Percentiles rank a stretch among this genome's conserved stretches.
phyloP scores from a whole-genome alignment of 2,329 filamentous ascomycete species.

The Neurospora crassa region DNA sequence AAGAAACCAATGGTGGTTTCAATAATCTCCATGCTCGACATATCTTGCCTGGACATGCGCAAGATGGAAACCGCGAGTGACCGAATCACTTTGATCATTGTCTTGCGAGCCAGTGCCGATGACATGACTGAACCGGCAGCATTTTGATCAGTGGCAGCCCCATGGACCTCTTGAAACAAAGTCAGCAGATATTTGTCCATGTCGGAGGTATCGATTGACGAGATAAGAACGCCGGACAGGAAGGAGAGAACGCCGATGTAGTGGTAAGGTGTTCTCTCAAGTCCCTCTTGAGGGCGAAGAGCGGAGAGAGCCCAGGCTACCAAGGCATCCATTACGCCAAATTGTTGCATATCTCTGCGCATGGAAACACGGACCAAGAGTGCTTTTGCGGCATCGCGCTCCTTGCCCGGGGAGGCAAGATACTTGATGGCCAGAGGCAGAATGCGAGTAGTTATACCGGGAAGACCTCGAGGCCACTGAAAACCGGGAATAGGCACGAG shows the following conservation, averaged over 20 bases:
- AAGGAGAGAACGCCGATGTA: constrained; percentile 74
- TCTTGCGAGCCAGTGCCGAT: constrained; percentile 73
- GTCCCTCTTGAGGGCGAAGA: constrained; percentile 36
- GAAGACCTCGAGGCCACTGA: constrained; percentile 48
- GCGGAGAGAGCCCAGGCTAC: constrained; percentile 60
- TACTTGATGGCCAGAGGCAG: constrained; percentile 63
- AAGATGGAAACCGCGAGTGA: constrained; percentile 61
- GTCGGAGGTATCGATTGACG: constrained; percentile 63
- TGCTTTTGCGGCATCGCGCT: constrained; percentile 77
- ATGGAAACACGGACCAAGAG: constrained; percentile 75
- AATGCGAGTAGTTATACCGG: constrained; percentile 60
- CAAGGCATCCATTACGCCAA: constrained; percentile 59
- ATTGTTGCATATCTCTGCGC: constrained; percentile 75
- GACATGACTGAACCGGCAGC: constrained; percentile 48
- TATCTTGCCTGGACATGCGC: constrained; percentile 35
- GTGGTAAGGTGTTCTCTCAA: constrained; percentile 52
- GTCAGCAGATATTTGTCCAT: constrained; percentile 55
- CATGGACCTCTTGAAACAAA: constrained; percentile 58
- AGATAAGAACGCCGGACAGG: constrained; percentile 60
- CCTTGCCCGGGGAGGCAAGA: constrained; percentile 69
- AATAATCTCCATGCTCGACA: constrained; percentile 44
- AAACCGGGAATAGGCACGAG: constrained; percentile 37
- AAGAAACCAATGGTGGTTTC: constrained; percentile 78
- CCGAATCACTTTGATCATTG: constrained; percentile 75
- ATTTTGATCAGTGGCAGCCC: constrained; percentile 36